Percentiles rank a stretch among this genome's conserved stretches.
Evolutionary conservation across 1,139 yeast genomes (phyloP).

Genomic region (Geotrichum fermentans): DNA sequence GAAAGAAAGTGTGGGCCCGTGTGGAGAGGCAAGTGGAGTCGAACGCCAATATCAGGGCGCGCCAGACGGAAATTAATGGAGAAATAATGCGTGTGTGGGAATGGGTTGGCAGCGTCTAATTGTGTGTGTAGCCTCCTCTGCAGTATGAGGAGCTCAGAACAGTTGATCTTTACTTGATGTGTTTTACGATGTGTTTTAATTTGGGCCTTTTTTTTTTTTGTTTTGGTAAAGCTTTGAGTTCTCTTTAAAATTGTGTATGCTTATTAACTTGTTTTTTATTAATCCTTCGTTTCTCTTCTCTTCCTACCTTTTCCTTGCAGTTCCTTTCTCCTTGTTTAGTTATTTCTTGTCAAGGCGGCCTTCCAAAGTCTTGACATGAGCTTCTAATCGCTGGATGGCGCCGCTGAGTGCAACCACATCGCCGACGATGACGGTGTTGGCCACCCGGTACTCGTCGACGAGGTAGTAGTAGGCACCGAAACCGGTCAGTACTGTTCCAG

Average conservation of each 20-base stretch:
- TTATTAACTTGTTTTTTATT: too few relatives aligned
- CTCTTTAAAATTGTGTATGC: background rate
- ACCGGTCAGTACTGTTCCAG: constrained; percentile 73
- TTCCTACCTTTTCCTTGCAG: background rate
- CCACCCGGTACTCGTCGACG: constrained; percentile 68
- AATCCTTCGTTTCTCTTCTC: background rate
- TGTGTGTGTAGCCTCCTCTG: too few relatives aligned
- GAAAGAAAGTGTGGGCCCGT: constrained; percentile 56
- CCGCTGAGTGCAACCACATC: constrained; percentile 69
- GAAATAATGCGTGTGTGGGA: constrained; percentile 89
- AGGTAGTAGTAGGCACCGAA: constrained; percentile 72
- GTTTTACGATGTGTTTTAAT: background rate
- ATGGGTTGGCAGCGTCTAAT: constrained; percentile 52
- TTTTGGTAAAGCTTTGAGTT: background rate
- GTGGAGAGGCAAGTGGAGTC: constrained; percentile 58
- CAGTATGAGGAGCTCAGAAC: too few relatives aligned
- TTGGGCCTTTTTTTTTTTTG: background rate
- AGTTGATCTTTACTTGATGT: background rate
- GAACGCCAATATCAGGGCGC: constrained; percentile 53
- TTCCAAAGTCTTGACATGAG: constrained; percentile 38
- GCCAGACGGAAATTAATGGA: constrained; percentile 70
- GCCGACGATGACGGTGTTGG: constrained; percentile 66
- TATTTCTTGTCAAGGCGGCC: constrained; percentile 23
- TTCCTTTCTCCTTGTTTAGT: background rate
- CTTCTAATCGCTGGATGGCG: constrained; percentile 63